Evolutionary conservation across 495 filamentous ascomycete genomes (phyloP), one percentile per base, ranked within the genome.

Genomic region (Cercophora newfieldiana): DNA sequence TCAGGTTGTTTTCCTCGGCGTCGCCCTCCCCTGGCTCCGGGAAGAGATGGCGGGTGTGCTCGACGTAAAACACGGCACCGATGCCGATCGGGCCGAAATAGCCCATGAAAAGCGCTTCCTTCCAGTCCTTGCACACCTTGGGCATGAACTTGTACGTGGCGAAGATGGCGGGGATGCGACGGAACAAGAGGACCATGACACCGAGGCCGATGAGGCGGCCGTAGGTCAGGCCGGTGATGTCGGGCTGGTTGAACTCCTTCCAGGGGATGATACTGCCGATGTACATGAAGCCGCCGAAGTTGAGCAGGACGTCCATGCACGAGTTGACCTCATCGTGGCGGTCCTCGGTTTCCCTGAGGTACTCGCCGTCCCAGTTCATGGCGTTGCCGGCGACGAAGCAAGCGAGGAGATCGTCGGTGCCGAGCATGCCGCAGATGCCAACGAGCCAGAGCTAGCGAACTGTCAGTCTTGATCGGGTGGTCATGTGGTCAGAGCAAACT

Each of bases 41-140:
- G 61, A 87, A 85, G 24, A 88, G 74, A 60, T 84, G 73, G 26
- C 82, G 81, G 0, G 86, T 80, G 69, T 87, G 85, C 68, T 87
- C 82, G 14, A 95, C 84, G 74, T 97, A 96, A 77, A 95, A 96
- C 33, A 96, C 82, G 1, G 93, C 91, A 30, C 89, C 89, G 24
- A 94, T 91, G 21, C 93, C 93, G 65, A 97, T 95, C 4, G 93
- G 93, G 1, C 92, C 92, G 72, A 97, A 96, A 77, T 94, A 94
- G 12, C 93, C 93, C 61, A 93, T 90, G 66, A 95, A 94, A 5
- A 89, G 74, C 3, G 91, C 91, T 63, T 94, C 76, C 63, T 72
- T 75, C 87, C 51, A 83, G 77, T 65, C 84, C 68, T 70, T 90
- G 76, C 19, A 19, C 24, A 71, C 92, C 84, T 70, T 88, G 82